A percentile compares a stretch with the other conserved stretches of the same genome.
phyloP scores from a whole-genome alignment of 164 flowering plant species.

The Nelumbo lutea region DNA sequence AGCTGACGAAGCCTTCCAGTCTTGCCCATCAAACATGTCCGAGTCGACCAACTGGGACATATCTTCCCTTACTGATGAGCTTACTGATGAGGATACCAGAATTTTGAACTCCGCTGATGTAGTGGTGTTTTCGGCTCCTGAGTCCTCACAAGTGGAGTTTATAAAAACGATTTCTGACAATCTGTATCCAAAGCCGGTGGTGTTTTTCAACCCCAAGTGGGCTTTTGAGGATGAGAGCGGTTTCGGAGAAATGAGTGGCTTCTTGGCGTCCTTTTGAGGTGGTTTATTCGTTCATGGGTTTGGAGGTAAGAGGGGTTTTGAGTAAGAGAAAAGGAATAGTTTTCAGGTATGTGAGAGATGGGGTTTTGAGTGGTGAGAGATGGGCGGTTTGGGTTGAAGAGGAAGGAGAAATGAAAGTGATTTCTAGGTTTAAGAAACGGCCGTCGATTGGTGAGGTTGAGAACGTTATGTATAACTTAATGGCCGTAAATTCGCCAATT shows the following conservation, averaged over 20 bases:
- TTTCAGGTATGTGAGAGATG: slow-evolving; percentile 60
- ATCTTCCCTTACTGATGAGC: slow-evolving; percentile 16
- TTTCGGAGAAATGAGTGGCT: slow-evolving; percentile 48
- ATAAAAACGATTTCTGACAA: slow-evolving; percentile 34
- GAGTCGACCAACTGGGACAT: slow-evolving; percentile 35
- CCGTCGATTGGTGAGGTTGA: no score
- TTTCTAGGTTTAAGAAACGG: no score
- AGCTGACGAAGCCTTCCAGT: slow-evolving; percentile 33
- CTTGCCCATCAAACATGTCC: slow-evolving; percentile 8
- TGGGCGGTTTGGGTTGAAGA: slow-evolving; percentile 53
- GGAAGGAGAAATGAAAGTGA: no score
- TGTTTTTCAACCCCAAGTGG: slow-evolving; percentile 81
- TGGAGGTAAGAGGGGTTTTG: slow-evolving; percentile 71
- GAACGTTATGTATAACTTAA: no score
- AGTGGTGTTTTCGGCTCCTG: slow-evolving; percentile 60
- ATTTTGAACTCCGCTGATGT: slow-evolving; percentile 50
- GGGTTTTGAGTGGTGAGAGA: slow-evolving; percentile 52
- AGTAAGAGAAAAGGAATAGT: slow-evolving; percentile 67
- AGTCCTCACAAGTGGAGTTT: slow-evolving; percentile 34
- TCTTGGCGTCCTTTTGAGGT: slow-evolving; percentile 75
- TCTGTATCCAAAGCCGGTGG: slow-evolving; percentile 61
- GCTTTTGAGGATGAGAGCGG: slow-evolving; percentile 54
- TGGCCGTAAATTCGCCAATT: slow-evolving; percentile 40
- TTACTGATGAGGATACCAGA: slow-evolving; percentile 16
- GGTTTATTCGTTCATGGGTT: slow-evolving; percentile 76